phyloP scores from a whole-genome alignment of 148 eudicot genomes.

The Vaccinium myrtillus region DNA sequence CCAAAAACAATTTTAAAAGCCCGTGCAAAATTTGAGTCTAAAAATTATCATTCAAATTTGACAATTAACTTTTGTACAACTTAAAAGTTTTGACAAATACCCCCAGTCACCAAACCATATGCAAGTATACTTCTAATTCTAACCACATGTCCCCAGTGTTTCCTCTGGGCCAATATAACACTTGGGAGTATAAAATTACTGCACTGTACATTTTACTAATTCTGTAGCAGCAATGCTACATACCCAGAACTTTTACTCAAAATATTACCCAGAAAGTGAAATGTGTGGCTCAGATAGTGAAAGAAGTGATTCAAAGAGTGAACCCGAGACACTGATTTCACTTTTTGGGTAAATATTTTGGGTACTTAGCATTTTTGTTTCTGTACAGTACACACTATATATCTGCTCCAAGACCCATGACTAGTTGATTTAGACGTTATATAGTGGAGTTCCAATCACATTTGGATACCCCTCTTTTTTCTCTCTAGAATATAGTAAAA shows the following conservation, averaged over 20 bases:
- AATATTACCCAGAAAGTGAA: too few relatives aligned
- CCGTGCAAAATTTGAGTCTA: not conserved
- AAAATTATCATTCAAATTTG: not conserved
- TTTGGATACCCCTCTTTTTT: constrained; percentile 23
- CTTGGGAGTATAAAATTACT: not conserved
- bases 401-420: not conserved
- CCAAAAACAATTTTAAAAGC: not conserved
- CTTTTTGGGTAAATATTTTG: too few relatives aligned
- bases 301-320: too few relatives aligned
- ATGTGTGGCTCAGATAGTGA: too few relatives aligned
- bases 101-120: not conserved
- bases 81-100: not conserved
- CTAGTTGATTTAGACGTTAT: not conserved
- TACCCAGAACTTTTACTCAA: too few relatives aligned
- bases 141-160: not conserved
- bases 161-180: not conserved
- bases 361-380: not conserved
- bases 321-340: too few relatives aligned
- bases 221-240: too few relatives aligned
- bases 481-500: constrained; percentile 8
- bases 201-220: not conserved
- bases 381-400: too few relatives aligned
- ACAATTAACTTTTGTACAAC: not conserved
- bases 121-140: not conserved
- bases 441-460: constrained; percentile 14